Evolutionary conservation across 345 rosid genomes (phyloP).

Genomic region (Acer negundo): DNA sequence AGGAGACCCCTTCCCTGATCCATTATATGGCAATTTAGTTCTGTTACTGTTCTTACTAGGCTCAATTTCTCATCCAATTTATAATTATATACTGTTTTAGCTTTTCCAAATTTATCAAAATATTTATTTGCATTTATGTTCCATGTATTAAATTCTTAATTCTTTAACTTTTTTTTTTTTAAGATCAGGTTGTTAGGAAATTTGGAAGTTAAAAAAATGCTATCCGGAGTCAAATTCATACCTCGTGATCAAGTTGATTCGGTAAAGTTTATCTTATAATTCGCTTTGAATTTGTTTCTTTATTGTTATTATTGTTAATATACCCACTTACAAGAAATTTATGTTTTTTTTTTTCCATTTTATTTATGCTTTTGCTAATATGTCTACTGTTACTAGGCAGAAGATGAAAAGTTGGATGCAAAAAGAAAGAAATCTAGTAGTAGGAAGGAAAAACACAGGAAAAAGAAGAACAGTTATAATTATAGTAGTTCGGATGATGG

Average conservation of each 20-base stretch:
- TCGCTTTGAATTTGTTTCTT: neutral
- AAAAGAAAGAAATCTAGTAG: conserved; percentile 32
- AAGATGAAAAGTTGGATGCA: conserved; percentile 31
- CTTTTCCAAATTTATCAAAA: neutral
- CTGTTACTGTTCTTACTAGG: neutral
- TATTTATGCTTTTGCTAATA: conserved; percentile 1
- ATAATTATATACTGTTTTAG: neutral
- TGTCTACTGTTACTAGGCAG: conserved; percentile 34
- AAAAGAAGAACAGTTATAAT: conserved; percentile 30
- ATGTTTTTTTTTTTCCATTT: neutral
- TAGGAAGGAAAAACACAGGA: conserved; percentile 42
- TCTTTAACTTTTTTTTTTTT: neutral
- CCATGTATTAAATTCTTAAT: neutral
- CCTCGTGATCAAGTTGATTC: conserved; percentile 65
- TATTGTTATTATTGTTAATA: neutral
- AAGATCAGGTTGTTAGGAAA: neutral
- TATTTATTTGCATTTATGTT: neutral
- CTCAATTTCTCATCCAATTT: neutral
- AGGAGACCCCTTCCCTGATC: too few relatives aligned
- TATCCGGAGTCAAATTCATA: conserved; percentile 70
- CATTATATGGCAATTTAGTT: neutral
- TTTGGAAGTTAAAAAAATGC: conserved; percentile 36
- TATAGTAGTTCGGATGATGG: conserved; percentile 50
- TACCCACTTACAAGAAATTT: neutral
- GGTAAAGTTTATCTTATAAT: conserved; percentile 13